Evolutionary conservation across 805 yeast genomes (phyloP).

Genomic region (Torulaspora maleeae): DNA sequence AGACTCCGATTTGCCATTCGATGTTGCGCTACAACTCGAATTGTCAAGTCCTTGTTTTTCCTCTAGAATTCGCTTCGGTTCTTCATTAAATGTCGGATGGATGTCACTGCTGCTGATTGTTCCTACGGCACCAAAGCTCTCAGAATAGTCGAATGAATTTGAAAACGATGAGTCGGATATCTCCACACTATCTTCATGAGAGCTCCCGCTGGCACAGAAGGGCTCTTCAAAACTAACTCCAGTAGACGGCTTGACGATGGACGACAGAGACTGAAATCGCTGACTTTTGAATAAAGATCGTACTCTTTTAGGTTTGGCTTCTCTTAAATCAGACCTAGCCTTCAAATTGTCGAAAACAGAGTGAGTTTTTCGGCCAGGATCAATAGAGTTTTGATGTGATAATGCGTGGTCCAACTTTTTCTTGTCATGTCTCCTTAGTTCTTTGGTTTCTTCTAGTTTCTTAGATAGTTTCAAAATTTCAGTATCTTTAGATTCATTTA

Average conservation of each 20-base stretch:
- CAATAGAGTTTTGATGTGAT: conserved; percentile 18
- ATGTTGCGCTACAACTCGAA: not conserved
- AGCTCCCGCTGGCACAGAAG: not conserved
- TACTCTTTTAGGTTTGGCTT: conserved; percentile 6
- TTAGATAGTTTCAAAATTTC: conserved; percentile 51
- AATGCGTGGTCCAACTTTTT: conserved; percentile 10
- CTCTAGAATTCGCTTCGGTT: not conserved
- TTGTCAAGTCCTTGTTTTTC: not conserved
- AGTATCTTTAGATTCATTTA: conserved; percentile 54
- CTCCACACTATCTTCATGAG: not conserved
- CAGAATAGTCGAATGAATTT: not conserved
- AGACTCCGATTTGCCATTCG: not conserved
- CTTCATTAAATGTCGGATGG: not conserved
- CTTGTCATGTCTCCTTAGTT: conserved; percentile 34
- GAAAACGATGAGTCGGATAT: not conserved
- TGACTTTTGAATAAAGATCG: conserved; percentile 22
- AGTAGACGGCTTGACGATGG: conserved; percentile 19
- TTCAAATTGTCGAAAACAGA: conserved; percentile 21
- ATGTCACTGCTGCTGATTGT: not conserved
- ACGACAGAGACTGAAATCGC: conserved; percentile 23
- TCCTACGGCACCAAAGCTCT: not conserved
- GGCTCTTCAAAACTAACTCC: conserved; percentile 16
- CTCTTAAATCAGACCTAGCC: conserved; percentile 1
- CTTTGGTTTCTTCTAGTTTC: conserved; percentile 59
- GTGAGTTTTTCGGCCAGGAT: conserved; percentile 9